Conservation (phyloP, 371 early-diverging fungal genomes). For the Syncephalastrum contaminatum region DNA sequence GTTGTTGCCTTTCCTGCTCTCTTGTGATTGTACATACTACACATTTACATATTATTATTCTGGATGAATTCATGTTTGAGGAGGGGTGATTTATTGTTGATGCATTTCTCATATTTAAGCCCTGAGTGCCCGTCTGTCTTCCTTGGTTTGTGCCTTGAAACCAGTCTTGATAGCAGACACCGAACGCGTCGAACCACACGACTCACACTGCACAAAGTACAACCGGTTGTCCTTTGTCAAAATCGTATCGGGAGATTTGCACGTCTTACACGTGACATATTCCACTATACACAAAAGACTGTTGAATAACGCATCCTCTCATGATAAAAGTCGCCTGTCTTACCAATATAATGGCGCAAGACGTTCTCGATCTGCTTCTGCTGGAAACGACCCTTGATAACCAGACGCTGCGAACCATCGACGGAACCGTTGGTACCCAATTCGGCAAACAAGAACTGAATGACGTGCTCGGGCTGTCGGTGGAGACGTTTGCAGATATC, state of each 20-base stretch:
- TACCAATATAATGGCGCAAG: constrained; percentile 95
- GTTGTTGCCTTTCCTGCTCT: too few relatives aligned
- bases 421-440: constrained; percentile 98
- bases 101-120: constrained; percentile 22
- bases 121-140: constrained; percentile 60
- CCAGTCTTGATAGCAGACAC: constrained; percentile 99
- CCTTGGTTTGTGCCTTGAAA: constrained; percentile 88
- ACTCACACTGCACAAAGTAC: constrained; percentile 97
- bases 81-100: not conserved
- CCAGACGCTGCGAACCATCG: constrained; percentile 90
- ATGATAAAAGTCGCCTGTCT: not conserved
- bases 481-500: constrained; percentile 95
- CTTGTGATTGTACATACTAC: not conserved
- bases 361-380: constrained; percentile 99
- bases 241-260: constrained; percentile 96
- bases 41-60: not conserved
- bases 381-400: constrained; percentile 99
- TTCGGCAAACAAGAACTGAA: constrained; percentile 98
- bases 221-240: constrained; percentile 98
- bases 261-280: constrained; percentile 99
- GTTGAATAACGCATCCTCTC: not conserved
- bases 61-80: not conserved
- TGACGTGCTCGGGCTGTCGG: constrained; percentile 96
- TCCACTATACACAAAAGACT: constrained; percentile 59
- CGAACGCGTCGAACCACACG: constrained; percentile 96